Conservation (phyloP, 2,329 filamentous ascomycete genomes). For the Sarocladiaceae sp. region DNA sequence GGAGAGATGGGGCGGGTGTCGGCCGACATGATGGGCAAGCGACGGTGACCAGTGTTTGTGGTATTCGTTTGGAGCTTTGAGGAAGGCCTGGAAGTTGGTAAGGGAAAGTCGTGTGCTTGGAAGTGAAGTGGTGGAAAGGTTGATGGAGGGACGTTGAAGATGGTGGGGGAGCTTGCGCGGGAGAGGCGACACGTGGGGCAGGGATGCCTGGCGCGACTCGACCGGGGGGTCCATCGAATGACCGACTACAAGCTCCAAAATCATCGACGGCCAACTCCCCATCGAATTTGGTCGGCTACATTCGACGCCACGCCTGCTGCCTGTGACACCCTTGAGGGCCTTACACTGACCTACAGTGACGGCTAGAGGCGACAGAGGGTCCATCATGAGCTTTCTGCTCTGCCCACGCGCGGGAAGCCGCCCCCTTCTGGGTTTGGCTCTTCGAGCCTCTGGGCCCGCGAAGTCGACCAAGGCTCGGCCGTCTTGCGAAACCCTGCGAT, state of each 20-base stretch:
- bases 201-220: constrained; percentile 5
- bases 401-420: constrained; percentile 1
- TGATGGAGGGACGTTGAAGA: neutral
- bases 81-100: neutral
- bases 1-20: constrained; percentile 55
- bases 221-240: too few relatives aligned
- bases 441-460: neutral
- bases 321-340: neutral
- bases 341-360: too few relatives aligned
- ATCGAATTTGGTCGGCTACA: too few relatives aligned
- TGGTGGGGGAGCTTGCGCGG: constrained; percentile 1
- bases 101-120: neutral
- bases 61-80: too few relatives aligned
- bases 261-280: too few relatives aligned
- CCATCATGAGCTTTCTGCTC: constrained; percentile 8
- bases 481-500: neutral
- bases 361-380: too few relatives aligned
- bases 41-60: neutral
- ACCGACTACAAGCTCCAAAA: too few relatives aligned
- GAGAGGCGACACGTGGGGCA: constrained; percentile 6
- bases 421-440: neutral
- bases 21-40: constrained; percentile 47
- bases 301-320: neutral
- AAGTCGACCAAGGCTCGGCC: neutral
- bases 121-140: neutral